A percentile compares a stretch with the other conserved stretches of the same genome.
phyloP scores from a whole-genome alignment of 129 eudicot species.

The Pseudognaphalium luteoalbum region DNA sequence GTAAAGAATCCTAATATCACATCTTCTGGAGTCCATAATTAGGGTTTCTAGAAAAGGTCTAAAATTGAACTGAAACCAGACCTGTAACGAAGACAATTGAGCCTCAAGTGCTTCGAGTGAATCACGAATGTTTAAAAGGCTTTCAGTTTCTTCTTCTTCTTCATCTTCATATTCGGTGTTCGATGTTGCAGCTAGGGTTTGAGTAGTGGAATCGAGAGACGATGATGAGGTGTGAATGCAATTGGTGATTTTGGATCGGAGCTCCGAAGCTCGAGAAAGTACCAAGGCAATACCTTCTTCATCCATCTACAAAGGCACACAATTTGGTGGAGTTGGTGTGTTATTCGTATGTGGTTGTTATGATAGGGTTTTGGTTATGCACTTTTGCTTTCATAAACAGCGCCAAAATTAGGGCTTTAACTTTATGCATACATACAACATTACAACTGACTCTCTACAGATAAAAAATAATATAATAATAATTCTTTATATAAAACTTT shows the following conservation, averaged over 20 bases:
- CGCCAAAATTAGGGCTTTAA: constrained; percentile 34
- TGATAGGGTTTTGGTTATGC: constrained; percentile 28
- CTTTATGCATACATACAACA: neutral
- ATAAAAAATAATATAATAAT: no score
- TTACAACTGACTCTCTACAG: no score
- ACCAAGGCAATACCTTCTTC: constrained; percentile 61
- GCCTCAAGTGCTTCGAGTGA: constrained; percentile 84
- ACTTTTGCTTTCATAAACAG: constrained; percentile 11
- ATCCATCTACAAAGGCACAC: constrained; percentile 42
- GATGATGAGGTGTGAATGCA: constrained; percentile 53
- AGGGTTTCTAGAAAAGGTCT: neutral
- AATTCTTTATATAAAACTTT: no score
- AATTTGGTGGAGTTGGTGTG: neutral
- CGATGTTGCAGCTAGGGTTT: constrained; percentile 5
- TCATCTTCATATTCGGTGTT: constrained; percentile 1
- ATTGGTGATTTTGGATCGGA: constrained; percentile 68
- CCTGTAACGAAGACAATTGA: constrained; percentile 86
- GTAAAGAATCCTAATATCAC: neutral
- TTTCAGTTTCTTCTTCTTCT: constrained; percentile 61
- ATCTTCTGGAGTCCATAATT: neutral
- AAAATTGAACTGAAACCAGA: constrained; percentile 16
- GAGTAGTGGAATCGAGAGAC: neutral
- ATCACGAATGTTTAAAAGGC: constrained; percentile 66
- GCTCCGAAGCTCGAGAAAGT: constrained; percentile 73
- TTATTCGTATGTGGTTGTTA: constrained; percentile 6